phyloP scores from a whole-genome alignment of 139 green algal species.

The Spirogloea muscicola region DNA sequence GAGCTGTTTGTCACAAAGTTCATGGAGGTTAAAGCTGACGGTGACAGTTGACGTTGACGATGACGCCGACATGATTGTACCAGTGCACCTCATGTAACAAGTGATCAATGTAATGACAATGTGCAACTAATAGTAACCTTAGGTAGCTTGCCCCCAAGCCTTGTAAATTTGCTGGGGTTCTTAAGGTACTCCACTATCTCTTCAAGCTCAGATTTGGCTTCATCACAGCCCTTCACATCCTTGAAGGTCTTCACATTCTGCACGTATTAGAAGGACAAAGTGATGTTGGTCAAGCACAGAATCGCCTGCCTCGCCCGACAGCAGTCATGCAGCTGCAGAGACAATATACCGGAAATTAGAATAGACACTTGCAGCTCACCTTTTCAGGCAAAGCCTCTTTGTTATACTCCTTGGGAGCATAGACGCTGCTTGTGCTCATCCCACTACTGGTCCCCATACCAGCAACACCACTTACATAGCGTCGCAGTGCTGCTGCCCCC shows the following conservation, averaged over 20 bases:
- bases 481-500: no score
- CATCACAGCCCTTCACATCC: conserved; percentile 65
- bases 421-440: conserved; percentile 7
- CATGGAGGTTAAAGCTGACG: no score
- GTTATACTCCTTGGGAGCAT: conserved; percentile 67
- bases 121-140: conserved; percentile 75
- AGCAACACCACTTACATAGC: no score
- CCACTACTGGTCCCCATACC: background rate
- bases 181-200: conserved; percentile 96
- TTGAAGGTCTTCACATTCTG: conserved; percentile 52
- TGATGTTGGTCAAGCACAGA: background rate
- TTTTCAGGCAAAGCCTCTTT: conserved; percentile 55
- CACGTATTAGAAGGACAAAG: background rate
- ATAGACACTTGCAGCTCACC: background rate
- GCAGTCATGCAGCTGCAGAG: no score
- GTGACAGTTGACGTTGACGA: no score
- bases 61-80: background rate
- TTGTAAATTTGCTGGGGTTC: conserved; percentile 89
- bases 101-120: no score
- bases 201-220: conserved; percentile 94
- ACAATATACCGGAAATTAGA: no score
- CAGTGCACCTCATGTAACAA: background rate
- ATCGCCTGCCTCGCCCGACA: no score
- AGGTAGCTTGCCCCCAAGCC: conserved; percentile 87
- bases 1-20: no score